These are phyloP conservation scores for Pseudocercospora pini-densiflorae DNA, from an alignment of 2,329 filamentous ascomycete species.

Conservation along the genomic window DNA sequence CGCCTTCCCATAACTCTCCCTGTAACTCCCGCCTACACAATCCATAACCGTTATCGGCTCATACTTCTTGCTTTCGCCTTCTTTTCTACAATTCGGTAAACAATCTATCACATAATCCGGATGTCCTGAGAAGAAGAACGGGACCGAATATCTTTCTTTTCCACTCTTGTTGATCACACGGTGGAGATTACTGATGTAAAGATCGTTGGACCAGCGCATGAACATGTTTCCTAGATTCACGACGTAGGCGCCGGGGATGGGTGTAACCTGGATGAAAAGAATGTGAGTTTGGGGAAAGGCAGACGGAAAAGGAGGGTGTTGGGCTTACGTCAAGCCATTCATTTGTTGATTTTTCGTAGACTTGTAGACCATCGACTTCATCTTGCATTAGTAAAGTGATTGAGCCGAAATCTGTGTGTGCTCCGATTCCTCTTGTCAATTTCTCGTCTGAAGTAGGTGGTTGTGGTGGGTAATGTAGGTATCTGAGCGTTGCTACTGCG, in stretches of 20 bases:
- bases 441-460: not conserved
- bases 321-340: not conserved
- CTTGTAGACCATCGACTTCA: not conserved
- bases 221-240: constrained; percentile 4
- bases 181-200: not conserved
- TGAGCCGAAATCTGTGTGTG: not conserved
- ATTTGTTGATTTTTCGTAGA: not conserved
- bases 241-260: not conserved
- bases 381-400: not conserved
- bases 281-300: too few relatives aligned
- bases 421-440: not conserved
- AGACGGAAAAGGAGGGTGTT: too few relatives aligned
- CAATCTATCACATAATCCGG: not conserved
- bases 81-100: not conserved
- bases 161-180: not conserved
- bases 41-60: not conserved
- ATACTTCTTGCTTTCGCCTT: not conserved
- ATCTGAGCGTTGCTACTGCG: constrained; percentile 41
- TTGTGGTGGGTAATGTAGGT: constrained; percentile 43
- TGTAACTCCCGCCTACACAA: not conserved
- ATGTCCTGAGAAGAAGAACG: not conserved
- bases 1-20: not conserved
- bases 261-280: not conserved
- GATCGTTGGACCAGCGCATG: not conserved
- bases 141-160: not conserved